These are phyloP conservation scores for Phaeosphaeria sp. DNA, from an alignment of 2,329 filamentous ascomycete genomes.

Conservation along the genomic window DNA sequence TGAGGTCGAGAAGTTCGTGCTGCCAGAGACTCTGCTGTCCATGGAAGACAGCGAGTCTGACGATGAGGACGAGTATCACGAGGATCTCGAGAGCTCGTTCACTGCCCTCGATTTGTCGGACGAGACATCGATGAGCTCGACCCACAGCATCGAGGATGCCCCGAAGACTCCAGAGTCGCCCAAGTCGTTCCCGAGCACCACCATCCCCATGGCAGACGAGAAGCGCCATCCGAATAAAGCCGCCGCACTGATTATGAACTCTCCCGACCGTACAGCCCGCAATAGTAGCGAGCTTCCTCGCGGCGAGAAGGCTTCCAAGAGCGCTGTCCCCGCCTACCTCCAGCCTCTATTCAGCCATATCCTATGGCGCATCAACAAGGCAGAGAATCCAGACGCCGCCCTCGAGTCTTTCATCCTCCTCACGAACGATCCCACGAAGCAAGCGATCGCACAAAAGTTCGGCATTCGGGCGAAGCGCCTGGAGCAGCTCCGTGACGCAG, in stretches of 20 bases:
- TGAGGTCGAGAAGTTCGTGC: constrained; percentile 57
- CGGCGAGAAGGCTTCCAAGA: constrained; percentile 35
- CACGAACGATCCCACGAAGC: constrained; percentile 57
- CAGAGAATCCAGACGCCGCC: constrained; percentile 54
- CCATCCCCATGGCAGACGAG: constrained; percentile 28
- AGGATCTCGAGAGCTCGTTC: constrained; percentile 48
- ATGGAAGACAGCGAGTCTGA: constrained; percentile 53
- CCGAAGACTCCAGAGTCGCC: constrained; percentile 51
- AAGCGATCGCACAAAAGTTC: constrained; percentile 56
- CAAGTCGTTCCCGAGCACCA: constrained; percentile 43
- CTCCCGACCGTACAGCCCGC: constrained; percentile 37
- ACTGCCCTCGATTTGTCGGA: constrained; percentile 46
- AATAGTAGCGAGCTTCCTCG: constrained; percentile 35
- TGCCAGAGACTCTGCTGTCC: constrained; percentile 58
- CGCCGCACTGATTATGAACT: constrained; percentile 14
- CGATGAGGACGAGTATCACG: constrained; percentile 44
- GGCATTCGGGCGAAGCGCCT: constrained; percentile 58
- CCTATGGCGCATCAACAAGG: constrained; percentile 59
- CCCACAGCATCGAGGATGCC: constrained; percentile 47
- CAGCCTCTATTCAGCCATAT: constrained; percentile 60
- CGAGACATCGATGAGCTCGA: constrained; percentile 53
- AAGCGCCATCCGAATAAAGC: constrained; percentile 31
- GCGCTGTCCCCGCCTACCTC: constrained; percentile 47
- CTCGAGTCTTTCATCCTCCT: constrained; percentile 60
- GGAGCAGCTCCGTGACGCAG: constrained; percentile 58